A percentile compares a stretch with the other conserved stretches of the same genome.
These are phyloP conservation scores for Metschnikowia aberdeeniae DNA, from an alignment of 805 yeast species.

Conservation along the genomic window DNA sequence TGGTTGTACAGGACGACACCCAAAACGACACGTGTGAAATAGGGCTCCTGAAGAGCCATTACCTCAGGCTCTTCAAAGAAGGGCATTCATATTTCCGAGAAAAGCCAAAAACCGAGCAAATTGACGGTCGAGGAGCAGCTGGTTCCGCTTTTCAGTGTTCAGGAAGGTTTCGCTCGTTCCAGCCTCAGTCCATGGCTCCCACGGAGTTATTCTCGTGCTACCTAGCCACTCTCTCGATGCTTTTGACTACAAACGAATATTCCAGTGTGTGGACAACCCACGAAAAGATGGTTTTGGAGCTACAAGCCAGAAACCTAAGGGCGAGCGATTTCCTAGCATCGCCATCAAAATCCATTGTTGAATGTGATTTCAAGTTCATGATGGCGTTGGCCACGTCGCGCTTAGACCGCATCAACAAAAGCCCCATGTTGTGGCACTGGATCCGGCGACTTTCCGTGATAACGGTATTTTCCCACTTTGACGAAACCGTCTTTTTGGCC, in stretches of 20 bases:
- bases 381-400: slow-evolving; percentile 30
- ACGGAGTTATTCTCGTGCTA: slow-evolving; percentile 13
- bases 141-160: not conserved
- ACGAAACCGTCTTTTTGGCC: not conserved
- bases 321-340: no score
- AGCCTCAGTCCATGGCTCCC: not conserved
- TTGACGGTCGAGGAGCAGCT: no score
- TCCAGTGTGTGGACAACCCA: slow-evolving; percentile 29
- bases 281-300: slow-evolving; percentile 19
- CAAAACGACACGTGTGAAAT: slow-evolving; percentile 22
- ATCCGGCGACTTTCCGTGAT: slow-evolving; percentile 17
- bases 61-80: slow-evolving; percentile 29
- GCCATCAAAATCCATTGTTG: slow-evolving; percentile 7
- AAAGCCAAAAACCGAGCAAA: no score
- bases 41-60: slow-evolving; percentile 29
- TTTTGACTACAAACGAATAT: slow-evolving; percentile 38
- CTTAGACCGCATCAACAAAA: slow-evolving; percentile 36
- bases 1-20: slow-evolving; percentile 1
- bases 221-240: slow-evolving; percentile 29
- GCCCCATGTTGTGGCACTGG: slow-evolving; percentile 36
- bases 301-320: not conserved
- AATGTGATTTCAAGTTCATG: slow-evolving; percentile 15
- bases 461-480: slow-evolving; percentile 9
- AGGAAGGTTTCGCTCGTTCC: not conserved
- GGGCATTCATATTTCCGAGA: slow-evolving; percentile 23